These are phyloP conservation scores for Fusarium bulbicola DNA, from an alignment of 2,329 filamentous ascomycete genomes.

Conservation along the genomic window DNA sequence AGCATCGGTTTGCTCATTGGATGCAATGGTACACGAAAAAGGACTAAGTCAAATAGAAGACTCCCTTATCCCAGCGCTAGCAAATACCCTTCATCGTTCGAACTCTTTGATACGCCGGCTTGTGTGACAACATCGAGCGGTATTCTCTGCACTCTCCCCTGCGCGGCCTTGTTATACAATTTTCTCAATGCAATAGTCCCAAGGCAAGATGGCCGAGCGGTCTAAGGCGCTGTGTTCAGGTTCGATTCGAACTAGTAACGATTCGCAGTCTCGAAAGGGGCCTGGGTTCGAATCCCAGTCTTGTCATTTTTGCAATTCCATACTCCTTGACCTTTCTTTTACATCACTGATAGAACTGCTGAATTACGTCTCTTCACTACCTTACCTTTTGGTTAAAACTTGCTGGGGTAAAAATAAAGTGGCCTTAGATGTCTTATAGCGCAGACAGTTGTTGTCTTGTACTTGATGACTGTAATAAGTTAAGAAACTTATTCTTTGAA, in stretches of 20 bases:
- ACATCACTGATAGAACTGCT: no score
- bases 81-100: rapidly evolving
- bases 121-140: rapidly evolving
- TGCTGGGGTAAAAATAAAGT: no score
- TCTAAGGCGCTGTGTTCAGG: conserved; percentile 40
- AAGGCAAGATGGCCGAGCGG: conserved; percentile 33
- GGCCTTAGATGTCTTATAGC: no score
- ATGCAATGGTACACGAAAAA: no score
- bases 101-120: rapidly evolving
- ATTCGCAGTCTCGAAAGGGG: conserved; percentile 40
- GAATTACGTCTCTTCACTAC: not conserved
- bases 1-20: rapidly evolving
- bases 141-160: rapidly evolving
- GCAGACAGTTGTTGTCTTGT: rapidly evolving
- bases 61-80: rapidly evolving
- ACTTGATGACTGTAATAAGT: no score
- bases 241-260: conserved; percentile 30
- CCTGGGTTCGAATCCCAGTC: conserved; percentile 38
- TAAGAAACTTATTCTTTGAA: rapidly evolving
- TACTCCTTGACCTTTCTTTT: not conserved
- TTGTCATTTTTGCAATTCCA: conserved; percentile 11
- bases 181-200: rapidly evolving
- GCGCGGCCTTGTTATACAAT: rapidly evolving
- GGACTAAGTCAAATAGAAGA: no score
- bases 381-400: no score